These are phyloP conservation scores for Phyllosticta citribraziliensis DNA, from an alignment of 2,329 filamentous ascomycete species.

Conservation along the genomic window DNA sequence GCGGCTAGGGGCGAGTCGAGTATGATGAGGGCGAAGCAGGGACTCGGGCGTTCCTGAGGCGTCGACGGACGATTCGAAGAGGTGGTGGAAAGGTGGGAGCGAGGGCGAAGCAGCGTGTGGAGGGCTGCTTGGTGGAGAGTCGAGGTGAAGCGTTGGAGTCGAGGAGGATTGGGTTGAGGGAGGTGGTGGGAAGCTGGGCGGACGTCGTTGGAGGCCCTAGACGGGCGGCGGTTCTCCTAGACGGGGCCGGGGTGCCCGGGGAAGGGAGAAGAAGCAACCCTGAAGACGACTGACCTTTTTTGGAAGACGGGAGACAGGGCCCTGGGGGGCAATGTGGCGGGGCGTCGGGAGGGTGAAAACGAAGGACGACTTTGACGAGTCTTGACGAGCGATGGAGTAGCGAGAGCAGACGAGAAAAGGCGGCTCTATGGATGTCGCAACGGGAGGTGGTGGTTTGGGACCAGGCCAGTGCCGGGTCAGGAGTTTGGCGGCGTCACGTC, in stretches of 20 bases:
- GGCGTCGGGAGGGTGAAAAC: not conserved
- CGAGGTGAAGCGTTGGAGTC: not conserved
- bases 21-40: not conserved
- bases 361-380: not conserved
- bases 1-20: not conserved
- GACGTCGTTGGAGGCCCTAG: constrained; percentile 2
- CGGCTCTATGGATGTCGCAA: not conserved
- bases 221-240: not conserved
- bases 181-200: not conserved
- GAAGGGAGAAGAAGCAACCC: not conserved
- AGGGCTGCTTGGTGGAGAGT: not conserved
- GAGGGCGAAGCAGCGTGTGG: not conserved
- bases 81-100: not conserved
- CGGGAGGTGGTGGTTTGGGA: not conserved
- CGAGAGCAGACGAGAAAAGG: not conserved
- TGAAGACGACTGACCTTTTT: not conserved
- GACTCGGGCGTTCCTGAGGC: not conserved
- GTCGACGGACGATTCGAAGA: not conserved
- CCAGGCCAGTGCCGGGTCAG: constrained; percentile 5
- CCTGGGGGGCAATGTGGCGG: no score
- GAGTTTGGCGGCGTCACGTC: constrained; percentile 6
- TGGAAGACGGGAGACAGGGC: not conserved
- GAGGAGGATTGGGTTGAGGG: not conserved
- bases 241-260: not conserved
- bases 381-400: not conserved